phyloP scores from a whole-genome alignment of 352 stramenopile genomes.

The Pythium apleroticum region DNA sequence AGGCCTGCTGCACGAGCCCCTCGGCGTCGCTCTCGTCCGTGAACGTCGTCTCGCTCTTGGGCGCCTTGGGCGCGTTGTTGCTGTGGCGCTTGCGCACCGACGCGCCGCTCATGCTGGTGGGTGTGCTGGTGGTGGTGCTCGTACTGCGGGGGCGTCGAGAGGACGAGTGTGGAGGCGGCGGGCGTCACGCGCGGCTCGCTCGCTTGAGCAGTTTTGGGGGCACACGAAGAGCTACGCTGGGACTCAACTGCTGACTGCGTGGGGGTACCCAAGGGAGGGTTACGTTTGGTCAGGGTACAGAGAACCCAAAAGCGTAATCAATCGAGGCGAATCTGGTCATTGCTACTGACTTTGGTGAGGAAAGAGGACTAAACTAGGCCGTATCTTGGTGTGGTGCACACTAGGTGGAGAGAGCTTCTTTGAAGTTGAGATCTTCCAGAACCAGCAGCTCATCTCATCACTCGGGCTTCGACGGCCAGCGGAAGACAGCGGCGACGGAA shows the following conservation, averaged over 20 bases:
- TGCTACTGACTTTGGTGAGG: background rate
- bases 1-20: conserved; percentile 13
- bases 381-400: conserved; percentile 24
- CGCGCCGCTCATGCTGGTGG: background rate
- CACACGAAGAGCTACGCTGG: background rate
- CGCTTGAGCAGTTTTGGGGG: background rate
- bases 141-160: no score
- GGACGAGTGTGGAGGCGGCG: background rate
- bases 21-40: conserved; percentile 37
- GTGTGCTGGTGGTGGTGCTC: background rate
- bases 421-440: conserved; percentile 31
- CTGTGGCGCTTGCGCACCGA: conserved; percentile 41
- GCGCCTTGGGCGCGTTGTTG: conserved; percentile 7
- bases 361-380: background rate
- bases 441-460: background rate
- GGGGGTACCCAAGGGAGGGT: background rate
- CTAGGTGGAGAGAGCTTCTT: background rate
- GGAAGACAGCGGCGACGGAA: background rate
- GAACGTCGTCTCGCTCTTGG: conserved; percentile 15
- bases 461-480: background rate
- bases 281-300: background rate
- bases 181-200: background rate
- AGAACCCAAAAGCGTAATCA: background rate
- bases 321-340: background rate
- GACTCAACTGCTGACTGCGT: background rate